A percentile compares a stretch with the other conserved stretches of the same genome.
Evolutionary conservation across 768 basidiomycete species (phyloP).

Genomic region (Exsudoporus frostii): DNA sequence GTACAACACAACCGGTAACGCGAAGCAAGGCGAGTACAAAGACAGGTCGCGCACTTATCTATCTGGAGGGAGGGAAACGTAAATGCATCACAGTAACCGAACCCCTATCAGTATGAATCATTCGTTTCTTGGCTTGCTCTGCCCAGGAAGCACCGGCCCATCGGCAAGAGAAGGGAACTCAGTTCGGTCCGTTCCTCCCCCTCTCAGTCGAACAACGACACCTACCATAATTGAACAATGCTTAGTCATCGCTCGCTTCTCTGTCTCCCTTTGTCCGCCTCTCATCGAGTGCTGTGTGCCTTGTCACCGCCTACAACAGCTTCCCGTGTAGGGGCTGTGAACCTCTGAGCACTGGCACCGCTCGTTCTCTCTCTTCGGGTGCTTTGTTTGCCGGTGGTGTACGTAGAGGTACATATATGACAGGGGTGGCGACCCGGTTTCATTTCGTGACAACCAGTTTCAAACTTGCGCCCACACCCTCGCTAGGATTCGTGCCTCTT

Average conservation of each 20-base stretch:
- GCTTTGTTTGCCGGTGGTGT: conserved; percentile 13
- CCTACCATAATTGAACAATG: not conserved
- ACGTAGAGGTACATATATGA: conserved; percentile 4
- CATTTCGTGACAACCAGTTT: not conserved
- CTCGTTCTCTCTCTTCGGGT: conserved; percentile 5
- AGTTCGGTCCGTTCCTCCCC: not conserved
- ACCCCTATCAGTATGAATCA: conserved; percentile 14
- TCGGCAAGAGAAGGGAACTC: not conserved
- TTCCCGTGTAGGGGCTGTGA: conserved; percentile 9
- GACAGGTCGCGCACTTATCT: not conserved
- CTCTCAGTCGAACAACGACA: not conserved
- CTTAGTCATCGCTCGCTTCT: not conserved
- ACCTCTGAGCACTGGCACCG: not conserved
- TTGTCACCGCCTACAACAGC: not conserved
- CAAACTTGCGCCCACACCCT: conserved; percentile 5
- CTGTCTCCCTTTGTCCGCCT: conserved; percentile 3
- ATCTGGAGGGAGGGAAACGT: not conserved
- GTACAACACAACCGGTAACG: not conserved
- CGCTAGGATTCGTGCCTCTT: too few species aligned
- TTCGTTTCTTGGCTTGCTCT: conserved; percentile 5
- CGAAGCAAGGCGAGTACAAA: not conserved
- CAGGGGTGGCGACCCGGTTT: not conserved
- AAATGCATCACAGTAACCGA: conserved; percentile 6
- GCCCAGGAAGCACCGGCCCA: not conserved
- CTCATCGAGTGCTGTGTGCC: not conserved